Base-by-base conservation (phyloP, 2,329 filamentous ascomycete species). In the Ceratocystiopsis minuta region DNA sequence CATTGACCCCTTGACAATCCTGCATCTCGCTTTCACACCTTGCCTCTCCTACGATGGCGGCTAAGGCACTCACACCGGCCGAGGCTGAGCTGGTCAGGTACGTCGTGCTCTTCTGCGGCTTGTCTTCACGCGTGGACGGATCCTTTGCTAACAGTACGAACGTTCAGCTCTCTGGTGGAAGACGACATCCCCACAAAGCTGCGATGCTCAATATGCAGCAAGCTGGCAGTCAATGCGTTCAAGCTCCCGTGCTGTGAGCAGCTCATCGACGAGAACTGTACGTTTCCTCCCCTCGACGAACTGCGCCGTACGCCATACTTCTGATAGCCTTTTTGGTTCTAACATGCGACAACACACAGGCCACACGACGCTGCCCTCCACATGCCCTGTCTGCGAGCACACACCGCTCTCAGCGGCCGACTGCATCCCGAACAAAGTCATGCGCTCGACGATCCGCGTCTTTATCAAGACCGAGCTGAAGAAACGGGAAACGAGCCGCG, bases 171-270 rank as follows among this genome's bases (percentile, higher is more conserved):
- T 39, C 68, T 94, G 46, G 66, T 75, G 16, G 74, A 80, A 49
- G 83, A 88, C 53, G 84, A 90, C 48, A 86, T 95, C 44, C 90
- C 90, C n/a, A 85, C 87, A 54, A 95, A 94, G 67, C 72, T 98
- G 49, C 81, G 87, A 61, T 98, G 90, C 66, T 85, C 85, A 41
- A 83, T 85, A 52, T 98, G 90, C 63, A 90, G 81, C 63, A 86
- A 83, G 59, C 69, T 96, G 45, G 87, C 86, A 28, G 67, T 93
- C 49, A 92, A 95, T 57, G 84, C 88, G 10, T 93, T 85, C 58
- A 82, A 87, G 48, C 68, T 95, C 24, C 84, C 87, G 2, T 98
- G 90, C 62, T 98, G 90, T 60, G 90, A 95, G 55, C 88, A 93
- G 56, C 79, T 82, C 35, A 93, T 96, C 45, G 96, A 90, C 66